These are phyloP conservation scores for Xylariomycetidae sp. DNA, from an alignment of 2,329 filamentous ascomycete genomes.

Conservation along the genomic window DNA sequence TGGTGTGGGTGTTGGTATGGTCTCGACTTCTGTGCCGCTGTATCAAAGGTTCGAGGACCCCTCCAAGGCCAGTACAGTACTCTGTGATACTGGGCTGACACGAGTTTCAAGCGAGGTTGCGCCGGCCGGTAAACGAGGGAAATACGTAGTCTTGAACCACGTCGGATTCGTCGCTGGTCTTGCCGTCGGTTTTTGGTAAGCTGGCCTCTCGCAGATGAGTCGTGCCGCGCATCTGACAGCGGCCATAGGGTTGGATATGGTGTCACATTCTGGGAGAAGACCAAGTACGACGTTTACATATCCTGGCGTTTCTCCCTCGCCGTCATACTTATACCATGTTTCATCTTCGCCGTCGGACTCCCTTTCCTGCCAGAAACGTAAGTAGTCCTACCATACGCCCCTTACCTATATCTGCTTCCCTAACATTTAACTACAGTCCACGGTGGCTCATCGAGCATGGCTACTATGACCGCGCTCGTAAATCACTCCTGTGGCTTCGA, in stretches of 20 bases:
- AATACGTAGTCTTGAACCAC: conserved; percentile 56
- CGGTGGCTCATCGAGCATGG: conserved; percentile 54
- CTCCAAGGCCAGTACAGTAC: too few relatives aligned
- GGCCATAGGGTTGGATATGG: conserved; percentile 49
- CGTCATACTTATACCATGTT: conserved; percentile 46
- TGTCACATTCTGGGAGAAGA: conserved; percentile 47
- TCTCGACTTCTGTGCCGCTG: conserved; percentile 52
- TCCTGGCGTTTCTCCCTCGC: conserved; percentile 49
- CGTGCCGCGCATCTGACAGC: too few relatives aligned
- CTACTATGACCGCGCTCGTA: conserved; percentile 36
- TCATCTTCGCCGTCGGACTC: conserved; percentile 44
- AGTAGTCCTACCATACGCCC: conserved; percentile 15
- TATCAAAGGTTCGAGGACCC: conserved; percentile 54
- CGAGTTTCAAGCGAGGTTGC: conserved; percentile 43
- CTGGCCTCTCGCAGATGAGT: too few relatives aligned
- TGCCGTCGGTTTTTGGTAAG: conserved; percentile 50
- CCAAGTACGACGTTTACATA: conserved; percentile 39
- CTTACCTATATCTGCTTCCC: not conserved
- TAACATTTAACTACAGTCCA: conserved; percentile 31
- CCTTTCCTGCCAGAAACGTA: conserved; percentile 52
- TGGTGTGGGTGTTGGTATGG: conserved; percentile 48
- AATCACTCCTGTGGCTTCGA: conserved; percentile 44
- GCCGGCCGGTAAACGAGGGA: conserved; percentile 47
- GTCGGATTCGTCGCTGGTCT: conserved; percentile 53
- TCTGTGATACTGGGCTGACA: conserved; percentile 3